These are phyloP conservation scores for Exobasidium rhododendri DNA, from an alignment of 1,284 basidiomycete species.

Conservation along the genomic window DNA sequence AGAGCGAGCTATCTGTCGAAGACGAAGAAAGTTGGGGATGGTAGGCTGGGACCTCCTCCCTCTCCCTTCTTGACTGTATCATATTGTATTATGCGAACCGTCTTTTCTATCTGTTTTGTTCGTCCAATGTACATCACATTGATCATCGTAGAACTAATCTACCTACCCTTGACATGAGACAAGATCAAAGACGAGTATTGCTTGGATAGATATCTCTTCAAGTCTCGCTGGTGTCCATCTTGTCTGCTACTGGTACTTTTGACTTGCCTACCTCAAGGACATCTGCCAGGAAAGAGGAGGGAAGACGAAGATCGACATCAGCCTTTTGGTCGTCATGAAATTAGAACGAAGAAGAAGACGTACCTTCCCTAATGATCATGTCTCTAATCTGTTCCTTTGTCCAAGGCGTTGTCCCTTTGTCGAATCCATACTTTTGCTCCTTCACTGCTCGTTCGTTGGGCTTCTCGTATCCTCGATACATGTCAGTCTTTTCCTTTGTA, in stretches of 20 bases:
- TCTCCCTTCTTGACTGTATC: slow-evolving; percentile 2
- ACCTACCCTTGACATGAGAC: no score
- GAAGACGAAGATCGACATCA: slow-evolving; percentile 10
- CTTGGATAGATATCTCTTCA: no score
- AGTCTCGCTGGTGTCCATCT: slow-evolving; percentile 4
- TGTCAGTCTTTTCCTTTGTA: slow-evolving; percentile 47
- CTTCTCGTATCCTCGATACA: slow-evolving; percentile 47
- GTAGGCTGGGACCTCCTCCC: neutral
- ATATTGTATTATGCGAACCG: slow-evolving; percentile 3
- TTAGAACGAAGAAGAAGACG: slow-evolving; percentile 8
- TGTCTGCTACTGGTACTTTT: slow-evolving; percentile 8
- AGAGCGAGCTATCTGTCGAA: no score
- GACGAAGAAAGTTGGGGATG: slow-evolving; percentile 10
- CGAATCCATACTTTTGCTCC: slow-evolving; percentile 56
- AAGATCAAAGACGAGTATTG: no score
- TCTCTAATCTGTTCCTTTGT: slow-evolving; percentile 50
- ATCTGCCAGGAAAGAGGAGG: slow-evolving; percentile 22
- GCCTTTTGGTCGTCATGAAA: no score
- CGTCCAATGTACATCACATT: slow-evolving; percentile 6
- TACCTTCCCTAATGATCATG: slow-evolving; percentile 63
- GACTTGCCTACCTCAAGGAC: slow-evolving; percentile 34
- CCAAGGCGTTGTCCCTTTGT: slow-evolving; percentile 72
- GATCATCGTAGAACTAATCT: no score
- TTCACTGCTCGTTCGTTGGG: slow-evolving; percentile 50
- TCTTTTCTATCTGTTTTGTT: neutral